Evolutionary conservation across 352 stramenopile genomes (phyloP).

Genomic region (Pythium volutum): DNA sequence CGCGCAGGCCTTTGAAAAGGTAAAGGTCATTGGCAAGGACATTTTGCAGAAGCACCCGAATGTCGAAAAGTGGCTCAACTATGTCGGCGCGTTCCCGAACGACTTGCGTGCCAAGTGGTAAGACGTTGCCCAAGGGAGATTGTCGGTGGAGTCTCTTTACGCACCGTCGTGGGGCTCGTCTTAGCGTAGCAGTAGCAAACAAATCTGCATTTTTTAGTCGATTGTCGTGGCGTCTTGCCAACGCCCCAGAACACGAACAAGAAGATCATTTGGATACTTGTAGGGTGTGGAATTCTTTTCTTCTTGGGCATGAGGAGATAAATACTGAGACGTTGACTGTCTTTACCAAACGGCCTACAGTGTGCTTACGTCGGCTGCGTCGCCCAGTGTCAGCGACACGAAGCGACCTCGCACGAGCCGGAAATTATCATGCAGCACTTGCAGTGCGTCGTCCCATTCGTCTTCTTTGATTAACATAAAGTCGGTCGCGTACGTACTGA

Average conservation of each 20-base stretch:
- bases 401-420: conserved; percentile 41
- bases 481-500: conserved; percentile 68
- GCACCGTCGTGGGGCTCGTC: background rate
- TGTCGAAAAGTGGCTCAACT: conserved; percentile 73
- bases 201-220: conserved; percentile 3
- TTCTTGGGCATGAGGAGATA: too few species aligned
- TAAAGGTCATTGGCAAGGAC: conserved; percentile 79
- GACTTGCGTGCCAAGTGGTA: conserved; percentile 79
- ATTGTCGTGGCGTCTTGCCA: too few species aligned
- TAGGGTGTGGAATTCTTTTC: too few species aligned
- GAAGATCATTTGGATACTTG: too few species aligned
- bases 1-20: conserved; percentile 54
- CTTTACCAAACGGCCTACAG: background rate
- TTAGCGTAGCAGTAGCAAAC: conserved; percentile 5
- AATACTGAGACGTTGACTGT: conserved; percentile 4
- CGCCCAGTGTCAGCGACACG: conserved; percentile 26
- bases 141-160: too few species aligned
- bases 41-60: conserved; percentile 71
- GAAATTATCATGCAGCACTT: conserved; percentile 46
- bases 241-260: too few species aligned
- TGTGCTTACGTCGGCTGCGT: background rate
- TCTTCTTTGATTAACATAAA: conserved; percentile 76
- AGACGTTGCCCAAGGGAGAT: background rate
- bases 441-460: conserved; percentile 52
- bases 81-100: conserved; percentile 71